Evolutionary conservation across 306 rosid genomes (phyloP).

Genomic region (Alnus glutinosa): DNA sequence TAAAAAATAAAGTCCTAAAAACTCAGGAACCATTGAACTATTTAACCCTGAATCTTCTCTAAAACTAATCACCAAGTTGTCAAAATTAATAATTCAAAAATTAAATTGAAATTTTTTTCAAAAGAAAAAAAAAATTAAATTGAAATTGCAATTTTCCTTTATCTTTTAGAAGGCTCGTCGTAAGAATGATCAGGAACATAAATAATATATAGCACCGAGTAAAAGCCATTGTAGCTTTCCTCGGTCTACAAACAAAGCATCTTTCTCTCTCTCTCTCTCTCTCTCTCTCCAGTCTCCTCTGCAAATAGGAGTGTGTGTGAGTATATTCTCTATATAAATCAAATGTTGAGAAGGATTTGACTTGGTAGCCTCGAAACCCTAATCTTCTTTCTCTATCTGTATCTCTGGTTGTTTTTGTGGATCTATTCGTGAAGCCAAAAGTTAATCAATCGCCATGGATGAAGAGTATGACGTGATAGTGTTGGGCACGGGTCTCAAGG

Average conservation of each 20-base stretch:
- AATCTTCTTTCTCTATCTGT: neutral
- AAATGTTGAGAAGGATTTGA: neutral
- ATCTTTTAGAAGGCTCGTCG: neutral
- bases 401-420: neutral
- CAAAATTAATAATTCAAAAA: too few relatives aligned
- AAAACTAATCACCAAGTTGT: too few relatives aligned
- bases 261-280: neutral
- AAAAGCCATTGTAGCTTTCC: neutral
- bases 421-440: neutral
- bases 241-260: constrained; percentile 11
- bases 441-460: constrained; percentile 51
- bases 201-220: neutral
- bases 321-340: neutral
- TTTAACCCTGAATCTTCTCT: too few relatives aligned
- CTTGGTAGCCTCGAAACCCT: constrained; percentile 10
- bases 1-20: too few relatives aligned
- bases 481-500: constrained; percentile 92
- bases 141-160: too few relatives aligned
- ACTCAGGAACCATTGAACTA: too few relatives aligned
- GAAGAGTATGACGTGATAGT: constrained; percentile 92
- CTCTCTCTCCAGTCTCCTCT: neutral
- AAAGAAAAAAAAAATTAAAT: too few relatives aligned
- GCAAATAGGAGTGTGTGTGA: neutral
- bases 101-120: too few relatives aligned
- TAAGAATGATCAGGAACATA: neutral